Evolutionary conservation across 306 rosid species (phyloP).

Genomic region (Coriaria nepalensis): DNA sequence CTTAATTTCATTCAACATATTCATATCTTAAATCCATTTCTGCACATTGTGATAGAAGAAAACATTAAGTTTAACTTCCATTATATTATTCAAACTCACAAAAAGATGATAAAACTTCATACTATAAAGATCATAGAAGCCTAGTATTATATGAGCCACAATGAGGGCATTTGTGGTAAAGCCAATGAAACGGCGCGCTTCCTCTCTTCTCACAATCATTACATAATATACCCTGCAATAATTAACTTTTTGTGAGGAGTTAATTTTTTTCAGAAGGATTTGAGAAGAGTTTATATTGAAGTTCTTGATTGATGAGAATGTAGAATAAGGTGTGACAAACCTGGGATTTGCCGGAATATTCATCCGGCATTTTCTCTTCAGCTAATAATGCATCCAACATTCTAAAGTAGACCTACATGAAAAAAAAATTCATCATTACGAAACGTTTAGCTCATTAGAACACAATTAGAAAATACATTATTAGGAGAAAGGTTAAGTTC

Average conservation of each 20-base stretch:
- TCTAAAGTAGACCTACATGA: constrained; percentile 55
- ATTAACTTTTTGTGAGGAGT: constrained; percentile 7
- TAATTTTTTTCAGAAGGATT: constrained; percentile 9
- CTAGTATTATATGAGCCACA: constrained; percentile 90
- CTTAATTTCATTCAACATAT: too few species aligned
- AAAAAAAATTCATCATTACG: background rate
- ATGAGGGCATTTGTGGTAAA: constrained; percentile 60
- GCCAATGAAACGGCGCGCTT: constrained; percentile 67
- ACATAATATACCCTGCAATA: constrained; percentile 68
- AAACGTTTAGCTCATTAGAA: too few species aligned
- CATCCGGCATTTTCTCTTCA: constrained; percentile 58
- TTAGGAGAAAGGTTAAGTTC: background rate
- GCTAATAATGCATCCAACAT: constrained; percentile 78
- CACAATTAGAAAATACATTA: too few species aligned
- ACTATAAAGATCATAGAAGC: constrained; percentile 29
- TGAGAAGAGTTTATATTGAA: background rate
- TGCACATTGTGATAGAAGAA: too few species aligned
- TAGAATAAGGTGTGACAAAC: constrained; percentile 26
- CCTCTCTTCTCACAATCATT: constrained; percentile 94
- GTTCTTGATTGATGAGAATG: background rate
- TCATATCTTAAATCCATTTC: too few species aligned
- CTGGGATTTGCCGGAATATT: constrained; percentile 49
- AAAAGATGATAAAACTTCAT: background rate
- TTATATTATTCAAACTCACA: constrained; percentile 14
- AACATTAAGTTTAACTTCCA: too few species aligned